Conservation (phyloP, 345 rosid species). For the Viola odorata region DNA sequence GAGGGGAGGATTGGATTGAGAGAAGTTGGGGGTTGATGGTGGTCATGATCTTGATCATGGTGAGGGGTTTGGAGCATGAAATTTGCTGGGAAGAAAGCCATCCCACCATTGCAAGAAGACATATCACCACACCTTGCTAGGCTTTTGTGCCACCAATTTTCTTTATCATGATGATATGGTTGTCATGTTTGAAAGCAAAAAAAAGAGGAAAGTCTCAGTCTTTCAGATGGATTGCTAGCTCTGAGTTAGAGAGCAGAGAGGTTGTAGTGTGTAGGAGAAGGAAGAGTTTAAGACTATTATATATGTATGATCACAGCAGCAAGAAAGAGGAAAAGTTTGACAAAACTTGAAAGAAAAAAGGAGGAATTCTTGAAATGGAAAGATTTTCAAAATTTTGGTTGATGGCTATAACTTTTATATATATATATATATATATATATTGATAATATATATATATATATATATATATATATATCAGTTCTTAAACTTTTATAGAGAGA, state of each 20-base stretch:
- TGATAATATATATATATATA: slow-evolving; percentile 24
- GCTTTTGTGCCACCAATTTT: slow-evolving; percentile 17
- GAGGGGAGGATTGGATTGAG: slow-evolving; percentile 66
- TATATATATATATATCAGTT: background rate
- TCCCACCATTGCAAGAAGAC: slow-evolving; percentile 59
- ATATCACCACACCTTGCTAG: slow-evolving; percentile 26
- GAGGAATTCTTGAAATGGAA: slow-evolving; percentile 14
- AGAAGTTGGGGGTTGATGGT: slow-evolving; percentile 49
- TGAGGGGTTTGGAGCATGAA: slow-evolving; percentile 79
- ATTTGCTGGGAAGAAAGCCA: slow-evolving; percentile 82
- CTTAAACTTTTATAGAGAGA: background rate
- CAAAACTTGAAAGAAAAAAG: background rate
- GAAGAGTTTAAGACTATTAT: slow-evolving; percentile 4
- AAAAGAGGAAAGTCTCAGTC: no score
- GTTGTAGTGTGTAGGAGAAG: slow-evolving; percentile 6
- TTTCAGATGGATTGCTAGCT: no score
- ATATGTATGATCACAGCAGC: background rate
- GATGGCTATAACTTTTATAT: slow-evolving; percentile 31
- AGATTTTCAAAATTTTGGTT: slow-evolving; percentile 23
- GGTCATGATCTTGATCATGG: slow-evolving; percentile 37
- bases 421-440: slow-evolving; percentile 10
- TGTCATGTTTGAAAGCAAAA: slow-evolving; percentile 14
- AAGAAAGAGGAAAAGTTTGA: background rate
- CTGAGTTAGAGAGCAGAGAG: slow-evolving; percentile 1
- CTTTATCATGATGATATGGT: slow-evolving; percentile 7